Evolutionary conservation across 2,329 filamentous ascomycete species (phyloP), one percentile per base, ranked within the genome.

Genomic region (Helotiales sp.): DNA sequence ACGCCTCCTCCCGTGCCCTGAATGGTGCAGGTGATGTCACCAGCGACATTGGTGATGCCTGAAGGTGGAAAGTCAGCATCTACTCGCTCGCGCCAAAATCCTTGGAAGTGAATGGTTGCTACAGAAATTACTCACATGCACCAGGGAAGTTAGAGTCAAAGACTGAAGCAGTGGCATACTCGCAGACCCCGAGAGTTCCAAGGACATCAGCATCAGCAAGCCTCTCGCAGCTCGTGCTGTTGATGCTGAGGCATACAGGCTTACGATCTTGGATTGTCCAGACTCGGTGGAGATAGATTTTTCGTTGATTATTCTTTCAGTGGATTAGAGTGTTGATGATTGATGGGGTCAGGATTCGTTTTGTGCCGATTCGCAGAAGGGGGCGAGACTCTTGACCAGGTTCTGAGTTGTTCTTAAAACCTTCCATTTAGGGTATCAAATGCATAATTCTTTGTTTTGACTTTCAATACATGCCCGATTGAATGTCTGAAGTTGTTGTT

Each of bases 181-280:
- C n/a, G n/a, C n/a, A n/a, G n/a, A 22, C 7, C 52, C 52, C 17
- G 52, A 32, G n/a, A 30, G 52, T 22, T 32, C 52, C 30, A 55
- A 55, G 52, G 52, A 37, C 30, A 34, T 55, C 28, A 55, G 52
- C 52, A 55, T 55, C 32, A 37, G 37, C n/a, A 55, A 37, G 24
- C 47, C 47, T 6, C 47, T 50, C 7, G 32, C 28, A 13, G 20
- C 17, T 32, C 52, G 52, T 22, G 52, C 17, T 6, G 32, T 55
- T 17, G 52, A 32, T 37, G 52, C 52, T 17, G 52, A 55, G 52
- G 52, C 52, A 24, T 55, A 55, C 52, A 55, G n/a, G 10, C 32
- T 55, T 15, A 37, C 24, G 10, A 50, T 50, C 47, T 50, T 15
- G 20, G 1, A 43, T 20, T 24, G 34, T 43, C 20, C 43, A 40